Evolutionary conservation across 306 rosid species (phyloP).

Genomic region (Acacia melanoxylon): DNA sequence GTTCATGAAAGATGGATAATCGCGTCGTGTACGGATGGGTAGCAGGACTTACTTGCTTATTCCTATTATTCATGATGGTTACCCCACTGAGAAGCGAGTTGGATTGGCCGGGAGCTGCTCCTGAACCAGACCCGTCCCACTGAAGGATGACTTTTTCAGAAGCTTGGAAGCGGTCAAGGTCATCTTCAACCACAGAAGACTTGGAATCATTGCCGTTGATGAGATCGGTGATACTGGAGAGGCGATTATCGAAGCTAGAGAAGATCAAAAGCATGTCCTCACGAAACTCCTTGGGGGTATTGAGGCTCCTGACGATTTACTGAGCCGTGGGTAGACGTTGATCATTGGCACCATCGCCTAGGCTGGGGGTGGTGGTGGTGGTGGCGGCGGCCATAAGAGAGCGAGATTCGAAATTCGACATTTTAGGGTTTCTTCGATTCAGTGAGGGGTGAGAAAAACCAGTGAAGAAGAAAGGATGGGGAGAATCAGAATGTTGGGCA

Average conservation of each 20-base stretch:
- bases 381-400: conserved; percentile 57
- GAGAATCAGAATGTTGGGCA: not conserved
- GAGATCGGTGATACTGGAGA: conserved; percentile 65
- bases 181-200: conserved; percentile 40
- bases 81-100: conserved; percentile 15
- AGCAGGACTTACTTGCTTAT: too few species aligned
- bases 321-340: conserved; percentile 90
- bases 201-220: conserved; percentile 67
- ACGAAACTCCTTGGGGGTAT: conserved; percentile 80
- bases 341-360: conserved; percentile 58
- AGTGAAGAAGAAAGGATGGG: not conserved
- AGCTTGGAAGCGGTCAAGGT: conserved; percentile 54
- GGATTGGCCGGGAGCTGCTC: conserved; percentile 39
- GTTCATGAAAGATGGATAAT: too few species aligned
- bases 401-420: not conserved
- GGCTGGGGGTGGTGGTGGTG: conserved; percentile 34
- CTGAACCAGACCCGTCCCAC: conserved; percentile 50
- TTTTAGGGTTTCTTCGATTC: conserved; percentile 14
- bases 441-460: too few species aligned
- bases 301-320: conserved; percentile 82
- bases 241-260: conserved; percentile 83
- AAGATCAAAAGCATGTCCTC: conserved; percentile 90
- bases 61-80: too few species aligned
- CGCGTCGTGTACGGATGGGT: too few species aligned
- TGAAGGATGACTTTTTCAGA: conserved; percentile 79